phyloP scores from a whole-genome alignment of 169 alveolate species.

The Babesia ovata region DNA sequence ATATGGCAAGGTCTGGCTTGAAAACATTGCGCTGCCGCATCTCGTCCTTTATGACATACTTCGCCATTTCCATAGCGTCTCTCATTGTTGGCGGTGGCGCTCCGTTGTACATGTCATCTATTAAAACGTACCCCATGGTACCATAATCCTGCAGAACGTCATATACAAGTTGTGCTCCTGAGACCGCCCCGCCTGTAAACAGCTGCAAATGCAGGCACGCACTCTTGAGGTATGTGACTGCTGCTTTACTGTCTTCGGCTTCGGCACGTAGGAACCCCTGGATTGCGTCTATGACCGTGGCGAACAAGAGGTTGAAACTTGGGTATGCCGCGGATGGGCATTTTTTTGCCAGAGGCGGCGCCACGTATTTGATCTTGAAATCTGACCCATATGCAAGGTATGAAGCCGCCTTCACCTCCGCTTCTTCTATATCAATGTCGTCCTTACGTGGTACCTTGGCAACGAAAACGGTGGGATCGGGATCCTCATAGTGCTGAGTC shows the following conservation, averaged over 20 bases:
- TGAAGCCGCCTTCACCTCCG: neutral
- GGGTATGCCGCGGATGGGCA: constrained; percentile 9
- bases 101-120: neutral
- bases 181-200: constrained; percentile 7
- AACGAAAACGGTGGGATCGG: constrained; percentile 36
- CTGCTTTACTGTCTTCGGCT: too few species aligned
- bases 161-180: neutral
- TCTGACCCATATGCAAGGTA: constrained; percentile 22
- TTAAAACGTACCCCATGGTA: neutral
- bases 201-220: constrained; percentile 20
- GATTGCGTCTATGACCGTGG: constrained; percentile 17
- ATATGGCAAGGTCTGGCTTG: constrained; percentile 51
- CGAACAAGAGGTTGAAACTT: constrained; percentile 18
- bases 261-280: neutral
- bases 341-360: constrained; percentile 1
- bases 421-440: neutral
- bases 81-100: neutral
- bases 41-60: neutral
- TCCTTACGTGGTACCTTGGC: neutral
- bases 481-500: constrained; percentile 15
- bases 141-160: constrained; percentile 19
- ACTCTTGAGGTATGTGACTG: neutral
- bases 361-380: constrained; percentile 2
- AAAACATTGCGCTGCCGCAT: neutral
- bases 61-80: neutral